These are phyloP conservation scores for Didymosphaeria variabile DNA, from an alignment of 2,329 filamentous ascomycete species.

Conservation along the genomic window DNA sequence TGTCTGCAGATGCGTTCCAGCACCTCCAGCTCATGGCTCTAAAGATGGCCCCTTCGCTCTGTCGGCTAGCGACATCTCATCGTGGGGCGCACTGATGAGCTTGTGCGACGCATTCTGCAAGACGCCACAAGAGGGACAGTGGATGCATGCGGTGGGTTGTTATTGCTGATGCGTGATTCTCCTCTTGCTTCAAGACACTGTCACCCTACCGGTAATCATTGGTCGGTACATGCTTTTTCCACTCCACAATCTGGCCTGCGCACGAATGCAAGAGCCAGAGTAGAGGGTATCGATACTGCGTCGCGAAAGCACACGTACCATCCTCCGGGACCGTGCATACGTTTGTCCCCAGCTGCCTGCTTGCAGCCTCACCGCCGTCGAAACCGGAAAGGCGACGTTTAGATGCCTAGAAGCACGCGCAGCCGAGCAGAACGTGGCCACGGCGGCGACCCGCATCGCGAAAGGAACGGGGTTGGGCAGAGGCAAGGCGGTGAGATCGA, in stretches of 20 bases:
- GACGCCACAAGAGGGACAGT: not conserved
- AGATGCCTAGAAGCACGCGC: not conserved
- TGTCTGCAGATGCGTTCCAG: not conserved
- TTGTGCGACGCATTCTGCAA: not conserved
- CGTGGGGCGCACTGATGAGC: not conserved
- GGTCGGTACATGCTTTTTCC: not conserved
- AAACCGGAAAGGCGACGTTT: not conserved
- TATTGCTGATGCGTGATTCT: not conserved
- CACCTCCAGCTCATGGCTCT: not conserved
- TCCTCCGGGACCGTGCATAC: not conserved
- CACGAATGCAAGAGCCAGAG: not conserved
- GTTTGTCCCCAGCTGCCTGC: not conserved
- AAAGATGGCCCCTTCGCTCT: not conserved
- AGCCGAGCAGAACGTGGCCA: not conserved
- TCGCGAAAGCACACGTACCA: not conserved
- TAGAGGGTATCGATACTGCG: not conserved
- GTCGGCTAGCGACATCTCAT: not conserved
- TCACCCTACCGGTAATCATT: not conserved
- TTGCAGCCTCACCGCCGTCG: constrained; percentile 1
- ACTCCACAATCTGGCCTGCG: not conserved
- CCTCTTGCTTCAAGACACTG: not conserved
- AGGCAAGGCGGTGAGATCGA: not conserved
- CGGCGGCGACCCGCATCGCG: not conserved
- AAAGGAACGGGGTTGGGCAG: not conserved
- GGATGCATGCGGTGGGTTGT: not conserved